These are phyloP conservation scores for Hortiboletus flavorubellus DNA, from an alignment of 768 basidiomycete genomes.

Conservation along the genomic window DNA sequence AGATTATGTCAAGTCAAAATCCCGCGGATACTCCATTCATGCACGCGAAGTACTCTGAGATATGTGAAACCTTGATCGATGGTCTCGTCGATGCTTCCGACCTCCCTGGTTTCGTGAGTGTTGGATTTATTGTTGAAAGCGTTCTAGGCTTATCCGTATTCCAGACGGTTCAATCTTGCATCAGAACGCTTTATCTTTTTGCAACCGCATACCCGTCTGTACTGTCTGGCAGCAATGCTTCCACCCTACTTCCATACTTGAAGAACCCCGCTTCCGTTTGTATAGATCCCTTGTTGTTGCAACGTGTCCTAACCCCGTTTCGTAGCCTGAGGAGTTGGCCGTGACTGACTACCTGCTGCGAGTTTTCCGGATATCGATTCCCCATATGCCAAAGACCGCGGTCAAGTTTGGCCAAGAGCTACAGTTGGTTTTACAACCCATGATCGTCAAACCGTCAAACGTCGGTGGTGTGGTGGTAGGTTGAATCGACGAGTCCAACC, in stretches of 20 bases:
- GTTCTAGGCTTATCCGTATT: background rate
- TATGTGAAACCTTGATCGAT: constrained; percentile 84
- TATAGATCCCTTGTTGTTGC: constrained; percentile 1
- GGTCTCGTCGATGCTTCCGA: constrained; percentile 84
- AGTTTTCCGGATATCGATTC: constrained; percentile 82
- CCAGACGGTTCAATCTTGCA: constrained; percentile 79
- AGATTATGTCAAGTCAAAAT: constrained; percentile 74
- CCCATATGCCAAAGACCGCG: constrained; percentile 86
- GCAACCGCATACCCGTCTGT: constrained; percentile 79
- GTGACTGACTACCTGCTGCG: constrained; percentile 85
- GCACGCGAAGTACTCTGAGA: constrained; percentile 69
- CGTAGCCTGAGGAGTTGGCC: constrained; percentile 75
- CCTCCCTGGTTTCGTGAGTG: constrained; percentile 70
- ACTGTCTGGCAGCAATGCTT: constrained; percentile 80
- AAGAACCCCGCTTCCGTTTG: constrained; percentile 76
- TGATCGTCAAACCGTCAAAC: constrained; percentile 84
- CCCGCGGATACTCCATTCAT: constrained; percentile 49
- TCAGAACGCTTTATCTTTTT: constrained; percentile 82
- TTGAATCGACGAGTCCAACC: background rate
- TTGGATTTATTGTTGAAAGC: background rate
- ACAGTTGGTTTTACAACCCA: constrained; percentile 76
- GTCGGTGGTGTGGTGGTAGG: constrained; percentile 64
- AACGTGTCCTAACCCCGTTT: background rate
- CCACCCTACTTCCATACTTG: constrained; percentile 85
- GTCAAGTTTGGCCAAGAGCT: constrained; percentile 86